A percentile compares a stretch with the other conserved stretches of the same genome.
phyloP scores from a whole-genome alignment of 2,329 filamentous ascomycete genomes.

The Periconia sp. region DNA sequence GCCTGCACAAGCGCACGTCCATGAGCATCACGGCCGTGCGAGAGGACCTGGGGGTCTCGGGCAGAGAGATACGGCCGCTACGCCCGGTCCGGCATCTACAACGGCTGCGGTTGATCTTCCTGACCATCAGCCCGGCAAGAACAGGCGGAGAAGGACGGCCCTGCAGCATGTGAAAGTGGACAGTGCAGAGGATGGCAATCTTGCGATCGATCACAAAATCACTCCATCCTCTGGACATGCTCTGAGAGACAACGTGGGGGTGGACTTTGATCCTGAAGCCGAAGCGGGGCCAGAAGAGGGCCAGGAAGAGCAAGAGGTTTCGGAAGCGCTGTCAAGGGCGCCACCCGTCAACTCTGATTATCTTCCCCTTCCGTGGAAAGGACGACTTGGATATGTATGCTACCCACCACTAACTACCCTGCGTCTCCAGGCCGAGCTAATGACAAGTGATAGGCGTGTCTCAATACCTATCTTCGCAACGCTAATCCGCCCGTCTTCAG shows the following conservation, averaged over 20 bases:
- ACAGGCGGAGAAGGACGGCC: conserved; percentile 30
- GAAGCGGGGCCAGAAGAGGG: conserved; percentile 54
- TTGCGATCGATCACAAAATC: conserved; percentile 20
- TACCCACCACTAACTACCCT: conserved; percentile 13
- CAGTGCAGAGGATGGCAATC: conserved; percentile 20
- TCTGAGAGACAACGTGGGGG: conserved; percentile 26
- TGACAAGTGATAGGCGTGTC: conserved; percentile 68
- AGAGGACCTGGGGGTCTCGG: conserved; percentile 11
- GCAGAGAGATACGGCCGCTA: conserved; percentile 1
- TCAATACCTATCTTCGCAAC: conserved; percentile 88
- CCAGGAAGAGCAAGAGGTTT: conserved; percentile 63
- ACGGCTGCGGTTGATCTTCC: conserved; percentile 19
- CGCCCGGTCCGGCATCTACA: conserved; percentile 12
- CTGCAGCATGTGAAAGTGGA: conserved; percentile 35
- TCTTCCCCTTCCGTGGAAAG: conserved; percentile 88
- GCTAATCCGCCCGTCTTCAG: conserved; percentile 86
- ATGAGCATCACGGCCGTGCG: conserved; percentile 15
- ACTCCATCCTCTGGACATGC: conserved; percentile 22
- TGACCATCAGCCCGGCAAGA: conserved; percentile 18
- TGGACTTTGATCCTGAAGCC: conserved; percentile 56
- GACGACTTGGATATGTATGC: conserved; percentile 84
- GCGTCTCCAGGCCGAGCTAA: conserved; percentile 21
- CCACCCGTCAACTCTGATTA: conserved; percentile 83
- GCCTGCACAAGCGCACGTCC: conserved; percentile 17
- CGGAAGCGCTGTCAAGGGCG: conserved; percentile 65